Evolutionary conservation across 2,329 filamentous ascomycete species (phyloP), one percentile per base, ranked within the genome.

Genomic region (Colletotrichum salicis): DNA sequence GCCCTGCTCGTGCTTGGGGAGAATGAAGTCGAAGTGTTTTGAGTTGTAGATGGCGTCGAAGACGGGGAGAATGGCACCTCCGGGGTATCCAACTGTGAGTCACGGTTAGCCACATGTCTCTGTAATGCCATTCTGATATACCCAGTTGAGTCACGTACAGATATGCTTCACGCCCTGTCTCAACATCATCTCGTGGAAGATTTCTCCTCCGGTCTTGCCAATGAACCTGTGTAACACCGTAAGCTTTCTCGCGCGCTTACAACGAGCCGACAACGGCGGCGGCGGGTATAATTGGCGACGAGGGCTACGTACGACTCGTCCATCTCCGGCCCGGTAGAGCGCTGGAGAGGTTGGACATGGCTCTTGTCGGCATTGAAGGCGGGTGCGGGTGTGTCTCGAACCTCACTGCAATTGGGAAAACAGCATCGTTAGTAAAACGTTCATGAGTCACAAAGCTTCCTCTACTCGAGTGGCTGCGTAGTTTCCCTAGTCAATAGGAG

Each of bases 21-120:
- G 91, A 82, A 98, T 91, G 80, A 99, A 98, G 74, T 98, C 92
- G 86, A 98, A 97, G 84, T 98, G 93, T 86, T 93, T 91, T 70
- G 96, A 98, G 86, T 98, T 97, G 89, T 97, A 97, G 81, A 99
- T 98, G 79, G 96, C 96, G 83, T 99, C 96, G 86, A 98, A 98
- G 55, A 98, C 96, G 78, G 96, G 96, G 45, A 98, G 91, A 84
- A 98, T 98, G 76, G 96, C 95, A 80, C 96, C 96, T 78, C 96
- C 96, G 76, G 96, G 94, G 84, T 98, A 98, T 73, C 93, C 93
- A 79, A 95, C 92, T 94, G 63, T 69, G 31, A 52, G 31, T 65
- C 67, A 58, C 27, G 60, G 71, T 74, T 37, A 74, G 73, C 56
- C 41, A 52, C 41, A 52, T 55, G 13, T 35, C 12, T 54, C 41